Percentiles rank a stretch among this genome's conserved stretches.
These are phyloP conservation scores for Porphyrellus cyaneotinctus DNA, from an alignment of 768 basidiomycete genomes.

Conservation along the genomic window DNA sequence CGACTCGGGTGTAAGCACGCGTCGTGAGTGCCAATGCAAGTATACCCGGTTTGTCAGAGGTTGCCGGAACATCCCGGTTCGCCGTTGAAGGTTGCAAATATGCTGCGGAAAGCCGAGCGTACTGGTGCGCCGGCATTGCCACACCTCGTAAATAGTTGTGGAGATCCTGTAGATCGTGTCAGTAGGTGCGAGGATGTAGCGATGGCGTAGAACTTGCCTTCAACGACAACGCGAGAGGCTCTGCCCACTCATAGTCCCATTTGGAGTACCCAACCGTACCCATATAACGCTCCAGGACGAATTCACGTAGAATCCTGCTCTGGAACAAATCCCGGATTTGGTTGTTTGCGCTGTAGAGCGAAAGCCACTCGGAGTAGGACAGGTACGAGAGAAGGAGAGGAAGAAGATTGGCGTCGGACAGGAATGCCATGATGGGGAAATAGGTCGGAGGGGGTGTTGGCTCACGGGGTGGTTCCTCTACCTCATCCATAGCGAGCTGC, in stretches of 20 bases:
- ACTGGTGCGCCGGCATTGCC: constrained; percentile 70
- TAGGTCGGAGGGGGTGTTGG: constrained; percentile 27
- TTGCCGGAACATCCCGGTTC: constrained; percentile 40
- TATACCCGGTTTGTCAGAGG: constrained; percentile 39
- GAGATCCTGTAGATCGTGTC: constrained; percentile 52
- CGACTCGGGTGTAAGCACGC: constrained; percentile 75
- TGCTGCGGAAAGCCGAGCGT: constrained; percentile 53
- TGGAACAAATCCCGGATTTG: constrained; percentile 50
- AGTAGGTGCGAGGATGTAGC: neutral
- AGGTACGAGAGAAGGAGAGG: constrained; percentile 52
- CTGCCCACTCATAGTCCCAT: constrained; percentile 54
- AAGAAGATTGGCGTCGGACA: constrained; percentile 52
- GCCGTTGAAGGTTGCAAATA: constrained; percentile 50
- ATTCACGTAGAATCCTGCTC: constrained; percentile 51
- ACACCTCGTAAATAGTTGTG: constrained; percentile 78
- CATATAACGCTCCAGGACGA: constrained; percentile 65
- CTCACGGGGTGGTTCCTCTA: constrained; percentile 18
- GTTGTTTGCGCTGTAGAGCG: constrained; percentile 54
- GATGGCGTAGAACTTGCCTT: constrained; percentile 41
- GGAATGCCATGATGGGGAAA: constrained; percentile 55
- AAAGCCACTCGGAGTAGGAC: constrained; percentile 70
- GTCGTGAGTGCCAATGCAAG: constrained; percentile 55
- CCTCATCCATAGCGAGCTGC: constrained; percentile 10
- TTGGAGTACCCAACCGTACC: constrained; percentile 65
- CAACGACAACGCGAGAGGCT: constrained; percentile 61